Base-by-base conservation (phyloP, 768 basidiomycete species). In the Phaeotremella skinneri region DNA sequence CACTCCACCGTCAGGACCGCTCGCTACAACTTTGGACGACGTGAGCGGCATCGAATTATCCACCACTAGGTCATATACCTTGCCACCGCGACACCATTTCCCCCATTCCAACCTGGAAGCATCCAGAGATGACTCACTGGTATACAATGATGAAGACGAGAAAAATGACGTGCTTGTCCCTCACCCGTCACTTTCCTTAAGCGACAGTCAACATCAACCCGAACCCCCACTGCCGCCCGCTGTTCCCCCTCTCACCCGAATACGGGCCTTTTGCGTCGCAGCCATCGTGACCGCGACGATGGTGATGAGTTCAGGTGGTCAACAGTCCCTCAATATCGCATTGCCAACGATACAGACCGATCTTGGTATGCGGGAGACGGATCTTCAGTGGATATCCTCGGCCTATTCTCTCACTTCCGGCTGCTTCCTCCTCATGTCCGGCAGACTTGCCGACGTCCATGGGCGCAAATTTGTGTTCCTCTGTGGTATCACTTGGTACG, bases 401-500 rank as follows among this genome's bases (percentile, higher is more conserved):
- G 67, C 74, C 2, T 79, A 77, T 56, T 53, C 67, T 31, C 61
- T 78, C 2, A 71, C 76, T 2, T 61, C 55, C 20, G 66, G 63
- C 29, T 31, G 45, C 49, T 65, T 69, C 59, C 49, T 75, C 13
- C 54, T 75, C 4, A 43, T 75, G 2, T 37, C 64, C 4, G 73
- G 73, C 1, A 25, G 70, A 41, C 25, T 68, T 16, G 71, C 71
- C 7, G 73, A 75, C 58, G 56, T 72, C 2, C 84, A 87, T 62
- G 90, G 91, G 0, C 81, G 89, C 34, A 90, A 88, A 67, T 80
- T 79, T 31, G 81, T 81, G 0, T 92, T 91, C 72, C 54, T 87
- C 4, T 4, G 79, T 6, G 91, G 91, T 1, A 82, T 84, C 26
- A 7, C 77, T 1, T 80, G 82, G 63, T 81, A 86, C 31, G 75